Conservation (phyloP, 495 filamentous ascomycete genomes). For the Hypoxylon fuscum region DNA sequence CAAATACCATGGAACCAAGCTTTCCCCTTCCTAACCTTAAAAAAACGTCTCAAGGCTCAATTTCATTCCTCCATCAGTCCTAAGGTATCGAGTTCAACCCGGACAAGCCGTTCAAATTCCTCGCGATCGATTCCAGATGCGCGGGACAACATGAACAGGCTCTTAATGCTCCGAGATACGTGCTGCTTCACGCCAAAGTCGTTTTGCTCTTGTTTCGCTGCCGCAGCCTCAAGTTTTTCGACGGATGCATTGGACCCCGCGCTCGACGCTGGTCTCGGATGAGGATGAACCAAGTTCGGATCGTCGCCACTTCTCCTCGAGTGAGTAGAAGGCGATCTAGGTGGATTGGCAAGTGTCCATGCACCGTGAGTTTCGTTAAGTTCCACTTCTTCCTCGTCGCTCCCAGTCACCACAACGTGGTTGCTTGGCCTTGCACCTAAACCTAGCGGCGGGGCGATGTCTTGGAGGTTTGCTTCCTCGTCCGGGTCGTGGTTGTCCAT, state of each 20-base stretch:
- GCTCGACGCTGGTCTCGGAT: slow-evolving; percentile 62
- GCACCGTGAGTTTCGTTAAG: slow-evolving; percentile 38
- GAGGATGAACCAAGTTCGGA: slow-evolving; percentile 43
- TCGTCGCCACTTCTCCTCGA: slow-evolving; percentile 40
- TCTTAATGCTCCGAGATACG: slow-evolving; percentile 87
- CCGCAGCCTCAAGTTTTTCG: slow-evolving; percentile 71
- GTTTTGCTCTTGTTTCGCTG: slow-evolving; percentile 68
- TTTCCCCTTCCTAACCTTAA: slow-evolving; percentile 26
- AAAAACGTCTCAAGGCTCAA: not conserved
- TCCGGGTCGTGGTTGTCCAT: slow-evolving; percentile 88
- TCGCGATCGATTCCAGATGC: slow-evolving; percentile 80
- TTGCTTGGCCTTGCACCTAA: slow-evolving; percentile 30
- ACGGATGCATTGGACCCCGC: slow-evolving; percentile 67
- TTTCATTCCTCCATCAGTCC: slow-evolving; percentile 75
- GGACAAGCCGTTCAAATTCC: slow-evolving; percentile 84
- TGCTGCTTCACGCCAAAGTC: slow-evolving; percentile 90
- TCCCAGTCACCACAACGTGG: slow-evolving; percentile 25
- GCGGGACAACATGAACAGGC: slow-evolving; percentile 81
- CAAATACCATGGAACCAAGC: slow-evolving; percentile 10
- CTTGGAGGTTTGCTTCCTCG: slow-evolving; percentile 58
- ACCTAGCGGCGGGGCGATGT: slow-evolving; percentile 49
- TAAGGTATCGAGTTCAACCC: slow-evolving; percentile 81
- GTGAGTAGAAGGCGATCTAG: slow-evolving; percentile 51
- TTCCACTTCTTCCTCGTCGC: slow-evolving; percentile 40
- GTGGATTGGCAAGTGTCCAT: slow-evolving; percentile 52